A percentile compares a stretch with the other conserved stretches of the same genome.
phyloP scores from a whole-genome alignment of 2,329 filamentous ascomycete genomes.

The Rugonectria rugulosa region DNA sequence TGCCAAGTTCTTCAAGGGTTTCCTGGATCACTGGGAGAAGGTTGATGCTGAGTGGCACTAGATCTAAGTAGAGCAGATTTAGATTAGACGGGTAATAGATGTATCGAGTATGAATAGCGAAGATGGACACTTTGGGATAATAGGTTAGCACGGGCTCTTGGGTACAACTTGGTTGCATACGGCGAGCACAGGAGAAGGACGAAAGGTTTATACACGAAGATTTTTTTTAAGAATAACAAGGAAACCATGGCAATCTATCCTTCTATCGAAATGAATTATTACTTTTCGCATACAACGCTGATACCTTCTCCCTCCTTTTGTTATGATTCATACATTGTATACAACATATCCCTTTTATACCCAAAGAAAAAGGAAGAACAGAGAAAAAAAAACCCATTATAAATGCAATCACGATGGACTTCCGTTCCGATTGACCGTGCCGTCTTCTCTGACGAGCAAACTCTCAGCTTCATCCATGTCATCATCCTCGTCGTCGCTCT shows the following conservation, averaged over 20 bases:
- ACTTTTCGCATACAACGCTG: neutral
- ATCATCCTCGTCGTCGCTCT: conserved; percentile 46
- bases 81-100: too few species aligned
- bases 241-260: neutral
- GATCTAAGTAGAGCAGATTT: too few species aligned
- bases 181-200: too few species aligned
- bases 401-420: neutral
- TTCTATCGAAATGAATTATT: neutral
- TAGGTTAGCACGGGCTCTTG: too few species aligned
- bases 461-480: conserved; percentile 32
- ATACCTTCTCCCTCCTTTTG: neutral
- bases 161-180: too few species aligned
- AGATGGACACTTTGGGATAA: conserved; percentile 2
- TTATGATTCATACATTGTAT: neutral
- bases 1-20: conserved; percentile 87
- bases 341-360: too few species aligned
- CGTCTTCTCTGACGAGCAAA: conserved; percentile 39
- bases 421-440: conserved; percentile 3
- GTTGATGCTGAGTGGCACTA: conserved; percentile 80
- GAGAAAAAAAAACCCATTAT: neutral
- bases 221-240: neutral
- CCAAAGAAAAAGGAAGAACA: too few species aligned
- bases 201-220: too few species aligned
- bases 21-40: conserved; percentile 84
- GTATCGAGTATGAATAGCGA: neutral